phyloP scores from a whole-genome alignment of 208 protist species.

The Naegleria gruberi region DNA sequence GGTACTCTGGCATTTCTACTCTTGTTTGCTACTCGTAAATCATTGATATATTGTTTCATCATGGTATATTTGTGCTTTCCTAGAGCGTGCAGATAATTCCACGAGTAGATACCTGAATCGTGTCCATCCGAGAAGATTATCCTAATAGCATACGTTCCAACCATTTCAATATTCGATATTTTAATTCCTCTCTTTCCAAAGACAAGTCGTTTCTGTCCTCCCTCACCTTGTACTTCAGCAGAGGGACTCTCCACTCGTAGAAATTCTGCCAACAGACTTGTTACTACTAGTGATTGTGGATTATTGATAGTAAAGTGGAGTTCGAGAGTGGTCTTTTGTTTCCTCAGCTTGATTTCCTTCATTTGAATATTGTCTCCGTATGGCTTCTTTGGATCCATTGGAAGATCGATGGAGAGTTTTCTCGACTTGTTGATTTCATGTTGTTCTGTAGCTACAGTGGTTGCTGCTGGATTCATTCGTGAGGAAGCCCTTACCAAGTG shows the following conservation, averaged over 20 bases:
- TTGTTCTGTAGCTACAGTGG: not conserved
- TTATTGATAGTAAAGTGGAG: not conserved
- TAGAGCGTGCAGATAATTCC: not conserved
- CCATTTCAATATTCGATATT: not conserved
- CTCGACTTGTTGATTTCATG: not conserved
- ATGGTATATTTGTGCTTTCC: not conserved
- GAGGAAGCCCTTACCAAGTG: not conserved
- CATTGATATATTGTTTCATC: not conserved
- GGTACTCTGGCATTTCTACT: not conserved
- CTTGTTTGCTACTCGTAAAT: not conserved
- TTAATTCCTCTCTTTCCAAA: not conserved
- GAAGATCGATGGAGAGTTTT: too few relatives aligned
- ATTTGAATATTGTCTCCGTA: not conserved
- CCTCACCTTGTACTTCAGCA: not conserved
- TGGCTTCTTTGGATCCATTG: not conserved
- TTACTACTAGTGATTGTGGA: not conserved
- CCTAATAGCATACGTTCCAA: not conserved
- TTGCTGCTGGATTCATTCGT: not conserved
- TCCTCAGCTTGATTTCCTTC: not conserved
- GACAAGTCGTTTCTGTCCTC: not conserved
- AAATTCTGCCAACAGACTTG: not conserved
- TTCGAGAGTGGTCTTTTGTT: not conserved
- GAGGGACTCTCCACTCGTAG: slow-evolving; percentile 7
- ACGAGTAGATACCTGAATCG: not conserved
- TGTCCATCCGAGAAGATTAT: not conserved